Evolutionary conservation across 1,284 basidiomycete species (phyloP).

Genomic region (Ceratobasidium sp.): DNA sequence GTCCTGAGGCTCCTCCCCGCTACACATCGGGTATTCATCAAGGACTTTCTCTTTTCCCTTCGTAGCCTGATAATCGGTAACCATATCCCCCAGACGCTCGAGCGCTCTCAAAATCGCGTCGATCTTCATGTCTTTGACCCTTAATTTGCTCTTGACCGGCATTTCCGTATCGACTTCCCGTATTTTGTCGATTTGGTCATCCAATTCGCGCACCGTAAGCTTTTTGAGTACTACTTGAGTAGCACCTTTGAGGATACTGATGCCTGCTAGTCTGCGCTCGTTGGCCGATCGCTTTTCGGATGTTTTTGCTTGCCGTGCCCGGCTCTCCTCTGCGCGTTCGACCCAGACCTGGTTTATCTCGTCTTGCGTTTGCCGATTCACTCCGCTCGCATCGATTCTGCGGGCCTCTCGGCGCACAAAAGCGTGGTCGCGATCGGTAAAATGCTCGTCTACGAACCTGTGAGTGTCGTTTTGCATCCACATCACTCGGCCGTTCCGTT

Average conservation of each 20-base stretch:
- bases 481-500: slow-evolving; percentile 34
- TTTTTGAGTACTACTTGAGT: background rate
- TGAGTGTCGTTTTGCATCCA: slow-evolving; percentile 31
- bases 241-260: background rate
- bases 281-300: background rate
- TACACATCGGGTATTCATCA: too few species aligned
- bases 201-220: slow-evolving; percentile 3
- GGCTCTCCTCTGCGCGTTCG: slow-evolving; percentile 7
- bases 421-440: background rate
- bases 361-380: background rate
- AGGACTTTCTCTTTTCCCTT: too few species aligned
- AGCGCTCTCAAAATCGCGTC: background rate
- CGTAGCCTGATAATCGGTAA: too few species aligned
- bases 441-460: background rate
- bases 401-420: slow-evolving; percentile 17
- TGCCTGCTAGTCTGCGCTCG: background rate
- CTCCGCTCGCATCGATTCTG: slow-evolving; percentile 22
- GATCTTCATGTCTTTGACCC: background rate
- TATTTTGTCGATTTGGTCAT: slow-evolving; percentile 37
- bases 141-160: slow-evolving; percentile 1
- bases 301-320: background rate
- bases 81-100: background rate
- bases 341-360: slow-evolving; percentile 6
- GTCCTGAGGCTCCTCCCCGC: too few species aligned
- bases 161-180: background rate